Conservation (phyloP, 805 yeast species). For the Kurtzmaniella fragi region DNA sequence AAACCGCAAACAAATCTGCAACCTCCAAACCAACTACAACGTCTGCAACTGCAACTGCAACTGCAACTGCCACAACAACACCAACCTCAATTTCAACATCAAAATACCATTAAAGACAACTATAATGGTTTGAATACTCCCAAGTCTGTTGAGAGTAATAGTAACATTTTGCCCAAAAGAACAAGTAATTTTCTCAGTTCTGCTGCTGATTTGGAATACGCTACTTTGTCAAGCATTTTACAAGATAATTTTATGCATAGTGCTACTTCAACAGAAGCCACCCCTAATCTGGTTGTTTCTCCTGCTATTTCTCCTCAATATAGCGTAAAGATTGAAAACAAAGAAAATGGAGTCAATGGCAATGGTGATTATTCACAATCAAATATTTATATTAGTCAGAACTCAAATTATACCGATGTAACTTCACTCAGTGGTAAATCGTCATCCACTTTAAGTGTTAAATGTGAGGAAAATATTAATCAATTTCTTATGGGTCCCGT, state of each 20-base stretch:
- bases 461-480: slow-evolving; percentile 55
- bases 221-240: slow-evolving; percentile 61
- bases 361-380: neutral
- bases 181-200: slow-evolving; percentile 53
- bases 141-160: too few relatives aligned
- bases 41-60: neutral
- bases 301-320: slow-evolving; percentile 35
- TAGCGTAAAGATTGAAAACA: neutral
- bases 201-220: slow-evolving; percentile 72
- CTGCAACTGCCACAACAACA: neutral
- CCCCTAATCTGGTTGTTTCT: slow-evolving; percentile 33
- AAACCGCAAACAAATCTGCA: neutral
- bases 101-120: slow-evolving; percentile 1
- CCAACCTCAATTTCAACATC: neutral
- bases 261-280: slow-evolving; percentile 29
- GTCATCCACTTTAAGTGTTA: slow-evolving; percentile 5
- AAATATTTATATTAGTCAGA: neutral
- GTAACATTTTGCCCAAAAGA: slow-evolving; percentile 7
- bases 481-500: slow-evolving; percentile 62
- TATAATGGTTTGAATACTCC: too few relatives aligned
- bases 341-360: neutral
- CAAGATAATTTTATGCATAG: slow-evolving; percentile 38
- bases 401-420: neutral
- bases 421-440: neutral
- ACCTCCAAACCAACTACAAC: slow-evolving; percentile 3